Evolutionary conservation across 257 asterid species (phyloP).

Genomic region (Cordia subcordata): DNA sequence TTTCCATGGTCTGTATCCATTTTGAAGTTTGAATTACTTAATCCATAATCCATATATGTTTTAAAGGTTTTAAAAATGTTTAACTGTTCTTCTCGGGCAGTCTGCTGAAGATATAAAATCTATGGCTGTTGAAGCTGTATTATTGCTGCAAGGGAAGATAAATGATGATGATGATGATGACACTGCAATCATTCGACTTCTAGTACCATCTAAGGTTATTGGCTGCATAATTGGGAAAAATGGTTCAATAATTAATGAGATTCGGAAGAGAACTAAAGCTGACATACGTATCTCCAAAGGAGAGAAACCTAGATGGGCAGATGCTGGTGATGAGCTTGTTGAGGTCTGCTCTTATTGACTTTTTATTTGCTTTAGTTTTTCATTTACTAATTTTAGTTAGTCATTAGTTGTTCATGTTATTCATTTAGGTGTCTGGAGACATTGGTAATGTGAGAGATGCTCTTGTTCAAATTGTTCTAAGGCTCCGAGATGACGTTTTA

Average conservation of each 20-base stretch:
- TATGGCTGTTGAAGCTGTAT: conserved; percentile 87
- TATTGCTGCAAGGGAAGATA: conserved; percentile 82
- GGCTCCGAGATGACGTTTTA: conserved; percentile 85
- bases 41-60: no score
- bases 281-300: conserved; percentile 84
- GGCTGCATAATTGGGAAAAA: conserved; percentile 90
- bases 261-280: conserved; percentile 81
- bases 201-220: conserved; percentile 79
- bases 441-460: conserved; percentile 78
- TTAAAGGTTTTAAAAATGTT: not conserved
- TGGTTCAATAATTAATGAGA: conserved; percentile 84
- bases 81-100: conserved; percentile 7
- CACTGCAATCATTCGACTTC: conserved; percentile 60
- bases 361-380: conserved; percentile 4
- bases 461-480: conserved; percentile 77
- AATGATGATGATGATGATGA: conserved; percentile 82
- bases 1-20: no score
- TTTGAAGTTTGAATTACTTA: no score
- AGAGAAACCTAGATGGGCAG: conserved; percentile 69
- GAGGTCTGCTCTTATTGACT: conserved; percentile 46
- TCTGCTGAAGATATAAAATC: conserved; percentile 72
- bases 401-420: conserved; percentile 20
- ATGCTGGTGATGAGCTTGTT: conserved; percentile 71
- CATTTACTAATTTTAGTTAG: not conserved
- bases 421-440: conserved; percentile 62